These are phyloP conservation scores for Dalbergia cochinchinensis DNA, from an alignment of 306 rosid genomes.

Conservation along the genomic window DNA sequence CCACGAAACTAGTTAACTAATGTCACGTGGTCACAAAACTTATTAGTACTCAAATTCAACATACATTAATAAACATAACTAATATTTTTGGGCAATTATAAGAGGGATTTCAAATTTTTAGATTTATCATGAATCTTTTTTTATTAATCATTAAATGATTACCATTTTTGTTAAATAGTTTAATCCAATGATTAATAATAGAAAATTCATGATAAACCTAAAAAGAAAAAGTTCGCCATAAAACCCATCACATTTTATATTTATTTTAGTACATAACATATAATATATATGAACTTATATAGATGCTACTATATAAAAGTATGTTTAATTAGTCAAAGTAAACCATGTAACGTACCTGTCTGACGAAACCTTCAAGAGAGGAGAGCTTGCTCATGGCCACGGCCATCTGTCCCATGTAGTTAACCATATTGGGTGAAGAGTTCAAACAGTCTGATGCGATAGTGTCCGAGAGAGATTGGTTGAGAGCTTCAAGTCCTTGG, in stretches of 20 bases:
- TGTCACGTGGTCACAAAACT: conserved; percentile 26
- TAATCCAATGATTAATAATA: no score
- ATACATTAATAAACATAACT: conserved; percentile 27
- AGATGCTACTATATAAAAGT: background rate
- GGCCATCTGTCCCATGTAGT: conserved; percentile 99
- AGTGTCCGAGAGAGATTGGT: conserved; percentile 83
- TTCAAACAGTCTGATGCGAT: conserved; percentile 82
- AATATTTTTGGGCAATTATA: no score
- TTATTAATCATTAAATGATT: no score
- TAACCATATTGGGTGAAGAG: conserved; percentile 81
- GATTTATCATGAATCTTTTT: no score
- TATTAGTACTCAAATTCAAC: conserved; percentile 30
- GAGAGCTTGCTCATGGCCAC: conserved; percentile 92
- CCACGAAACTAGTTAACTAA: conserved; percentile 50
- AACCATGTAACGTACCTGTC: conserved; percentile 70
- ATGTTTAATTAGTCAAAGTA: background rate
- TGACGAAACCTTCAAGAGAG: conserved; percentile 79
- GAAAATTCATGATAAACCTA: no score
- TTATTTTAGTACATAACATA: background rate
- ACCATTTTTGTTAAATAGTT: no score
- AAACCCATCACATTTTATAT: no score
- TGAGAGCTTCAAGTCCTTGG: conserved; percentile 88
- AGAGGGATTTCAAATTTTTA: no score
- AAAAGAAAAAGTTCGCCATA: no score
- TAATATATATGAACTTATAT: background rate